Conservation (phyloP, 768 basidiomycete species). For the Kwoniella mangroviensis region DNA sequence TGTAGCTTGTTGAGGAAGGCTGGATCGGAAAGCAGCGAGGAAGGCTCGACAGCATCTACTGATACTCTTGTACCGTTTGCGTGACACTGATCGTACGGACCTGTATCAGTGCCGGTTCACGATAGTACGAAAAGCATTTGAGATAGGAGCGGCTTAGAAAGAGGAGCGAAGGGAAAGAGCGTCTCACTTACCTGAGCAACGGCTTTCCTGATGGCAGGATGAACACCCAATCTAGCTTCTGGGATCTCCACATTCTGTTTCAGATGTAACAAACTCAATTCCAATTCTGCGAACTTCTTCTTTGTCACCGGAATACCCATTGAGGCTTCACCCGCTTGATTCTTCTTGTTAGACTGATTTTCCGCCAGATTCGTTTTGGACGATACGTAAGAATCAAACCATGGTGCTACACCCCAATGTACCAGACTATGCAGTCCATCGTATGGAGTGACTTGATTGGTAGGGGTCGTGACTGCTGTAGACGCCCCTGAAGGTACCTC, state of each 20-base stretch:
- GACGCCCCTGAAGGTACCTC: slow-evolving; percentile 36
- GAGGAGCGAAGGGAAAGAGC: neutral
- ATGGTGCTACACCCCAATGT: slow-evolving; percentile 92
- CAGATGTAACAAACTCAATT: slow-evolving; percentile 87
- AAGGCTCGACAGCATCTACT: slow-evolving; percentile 76
- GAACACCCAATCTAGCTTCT: slow-evolving; percentile 88
- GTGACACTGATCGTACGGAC: slow-evolving; percentile 45
- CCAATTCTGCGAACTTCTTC: slow-evolving; percentile 98
- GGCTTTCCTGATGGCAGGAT: slow-evolving; percentile 83
- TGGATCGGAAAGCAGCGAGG: slow-evolving; percentile 80
- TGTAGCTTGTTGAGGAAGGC: slow-evolving; percentile 92
- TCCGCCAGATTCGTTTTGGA: slow-evolving; percentile 67
- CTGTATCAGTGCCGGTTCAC: no score
- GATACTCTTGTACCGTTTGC: slow-evolving; percentile 62
- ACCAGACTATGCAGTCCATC: slow-evolving; percentile 94
- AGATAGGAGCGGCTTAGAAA: neutral
- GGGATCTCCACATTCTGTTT: slow-evolving; percentile 99
- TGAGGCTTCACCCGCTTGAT: slow-evolving; percentile 29
- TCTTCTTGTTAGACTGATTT: slow-evolving; percentile 60
- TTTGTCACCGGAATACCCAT: slow-evolving; percentile 92
- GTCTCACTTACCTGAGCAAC: slow-evolving; percentile 66
- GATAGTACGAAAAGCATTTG: no score
- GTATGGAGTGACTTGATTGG: slow-evolving; percentile 66
- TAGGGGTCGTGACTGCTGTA: slow-evolving; percentile 41
- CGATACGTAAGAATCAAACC: slow-evolving; percentile 97